A percentile compares a stretch with the other conserved stretches of the same genome.
These are phyloP conservation scores for Begonia masoniana DNA, from an alignment of 306 rosid genomes.

Conservation along the genomic window DNA sequence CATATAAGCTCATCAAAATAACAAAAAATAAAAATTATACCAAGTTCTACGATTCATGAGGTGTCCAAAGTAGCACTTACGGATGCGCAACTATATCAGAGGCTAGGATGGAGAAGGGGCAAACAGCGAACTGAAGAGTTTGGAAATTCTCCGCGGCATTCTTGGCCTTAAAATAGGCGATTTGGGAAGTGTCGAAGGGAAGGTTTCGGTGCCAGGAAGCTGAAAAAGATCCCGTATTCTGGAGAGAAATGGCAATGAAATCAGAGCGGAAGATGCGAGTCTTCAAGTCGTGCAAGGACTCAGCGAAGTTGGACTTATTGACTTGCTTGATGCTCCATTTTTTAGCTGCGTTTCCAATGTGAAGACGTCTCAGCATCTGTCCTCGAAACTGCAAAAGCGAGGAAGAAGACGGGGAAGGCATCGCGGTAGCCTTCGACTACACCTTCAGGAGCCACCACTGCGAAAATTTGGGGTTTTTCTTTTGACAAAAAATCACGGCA, in stretches of 20 bases:
- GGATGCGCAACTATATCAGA: slow-evolving; percentile 53
- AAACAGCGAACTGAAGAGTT: slow-evolving; percentile 68
- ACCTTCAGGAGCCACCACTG: too few relatives aligned
- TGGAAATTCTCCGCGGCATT: slow-evolving; percentile 65
- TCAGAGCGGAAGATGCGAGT: slow-evolving; percentile 40
- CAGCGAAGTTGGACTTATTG: slow-evolving; percentile 40
- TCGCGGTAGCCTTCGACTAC: not conserved
- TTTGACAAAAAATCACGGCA: too few relatives aligned
- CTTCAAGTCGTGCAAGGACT: slow-evolving; percentile 42
- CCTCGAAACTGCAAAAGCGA: slow-evolving; percentile 12
- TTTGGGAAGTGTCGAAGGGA: slow-evolving; percentile 52
- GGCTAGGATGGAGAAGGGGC: slow-evolving; percentile 54
- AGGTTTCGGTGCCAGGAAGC: slow-evolving; percentile 51
- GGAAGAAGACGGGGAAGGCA: slow-evolving; percentile 6
- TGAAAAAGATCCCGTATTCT: slow-evolving; percentile 51
- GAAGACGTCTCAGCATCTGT: slow-evolving; percentile 28
- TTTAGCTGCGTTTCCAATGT: slow-evolving; percentile 16
- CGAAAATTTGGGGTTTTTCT: too few relatives aligned
- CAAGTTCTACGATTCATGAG: not conserved
- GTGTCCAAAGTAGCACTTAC: slow-evolving; percentile 23
- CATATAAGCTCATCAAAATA: not conserved
- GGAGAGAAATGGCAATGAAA: slow-evolving; percentile 59
- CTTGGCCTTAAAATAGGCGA: slow-evolving; percentile 56
- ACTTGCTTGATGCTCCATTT: slow-evolving; percentile 70
- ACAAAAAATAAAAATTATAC: not conserved